A percentile compares a stretch with the other conserved stretches of the same genome.
These are phyloP conservation scores for Candida coquimbonensis DNA, from an alignment of 805 yeast species.

Conservation along the genomic window DNA sequence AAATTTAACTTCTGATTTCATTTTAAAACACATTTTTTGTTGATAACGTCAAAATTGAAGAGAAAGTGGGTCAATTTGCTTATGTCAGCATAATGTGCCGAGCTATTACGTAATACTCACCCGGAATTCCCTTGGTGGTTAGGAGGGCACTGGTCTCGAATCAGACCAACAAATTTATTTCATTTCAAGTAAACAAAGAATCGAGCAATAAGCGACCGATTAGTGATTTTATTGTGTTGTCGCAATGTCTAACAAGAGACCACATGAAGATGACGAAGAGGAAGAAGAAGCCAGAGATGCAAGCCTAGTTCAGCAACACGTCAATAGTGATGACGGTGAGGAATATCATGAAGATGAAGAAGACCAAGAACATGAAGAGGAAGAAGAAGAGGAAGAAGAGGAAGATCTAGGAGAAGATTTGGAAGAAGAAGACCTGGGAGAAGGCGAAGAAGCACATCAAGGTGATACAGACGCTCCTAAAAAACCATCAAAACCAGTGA, in stretches of 20 bases:
- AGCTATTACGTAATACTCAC: not conserved
- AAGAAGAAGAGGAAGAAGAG: constrained; percentile 23
- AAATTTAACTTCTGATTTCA: not conserved
- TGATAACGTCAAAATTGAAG: not conserved
- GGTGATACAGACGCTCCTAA: not conserved
- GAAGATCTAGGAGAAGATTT: constrained; percentile 23
- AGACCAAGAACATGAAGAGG: constrained; percentile 21
- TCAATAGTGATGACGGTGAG: not conserved
- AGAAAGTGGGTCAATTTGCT: not conserved
- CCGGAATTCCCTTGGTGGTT: not conserved
- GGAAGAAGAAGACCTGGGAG: constrained; percentile 13
- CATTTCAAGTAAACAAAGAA: too few species aligned
- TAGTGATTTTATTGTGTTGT: too few species aligned
- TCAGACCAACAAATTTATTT: too few species aligned
- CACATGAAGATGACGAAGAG: not conserved
- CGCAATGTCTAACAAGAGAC: too few species aligned
- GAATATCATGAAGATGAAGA: not conserved
- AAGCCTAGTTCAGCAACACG: not conserved
- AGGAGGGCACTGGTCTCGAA: too few species aligned
- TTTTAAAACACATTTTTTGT: not conserved
- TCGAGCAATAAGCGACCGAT: too few species aligned
- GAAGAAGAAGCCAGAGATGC: not conserved
- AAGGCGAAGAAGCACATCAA: constrained; percentile 3
- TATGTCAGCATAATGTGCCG: not conserved
- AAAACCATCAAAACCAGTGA: constrained; percentile 10